Conservation (phyloP, 2,329 filamentous ascomycete genomes). For the Sarocladium oryzae region DNA sequence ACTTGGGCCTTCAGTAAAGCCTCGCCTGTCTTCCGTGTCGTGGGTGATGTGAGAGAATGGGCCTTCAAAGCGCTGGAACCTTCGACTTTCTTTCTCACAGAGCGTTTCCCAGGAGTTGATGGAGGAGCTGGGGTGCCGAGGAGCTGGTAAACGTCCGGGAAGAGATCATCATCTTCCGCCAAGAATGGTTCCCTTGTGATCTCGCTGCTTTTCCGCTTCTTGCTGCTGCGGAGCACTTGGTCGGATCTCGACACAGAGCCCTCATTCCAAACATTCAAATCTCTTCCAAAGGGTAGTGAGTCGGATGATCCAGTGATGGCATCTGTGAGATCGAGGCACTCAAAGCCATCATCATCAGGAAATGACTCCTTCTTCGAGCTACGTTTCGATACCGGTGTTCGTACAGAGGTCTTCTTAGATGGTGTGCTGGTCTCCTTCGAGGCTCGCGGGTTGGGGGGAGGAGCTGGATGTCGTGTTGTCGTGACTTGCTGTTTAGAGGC, state of each 20-base stretch:
- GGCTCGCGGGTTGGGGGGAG: not conserved
- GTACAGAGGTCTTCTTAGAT: not conserved
- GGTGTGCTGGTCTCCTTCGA: not conserved
- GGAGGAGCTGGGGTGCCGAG: constrained; percentile 33
- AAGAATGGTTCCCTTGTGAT: constrained; percentile 30
- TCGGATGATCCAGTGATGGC: constrained; percentile 27
- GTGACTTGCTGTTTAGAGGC: constrained; percentile 13
- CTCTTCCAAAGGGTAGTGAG: constrained; percentile 29
- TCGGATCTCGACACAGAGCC: constrained; percentile 32
- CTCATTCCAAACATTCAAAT: constrained; percentile 36
- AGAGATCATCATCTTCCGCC: constrained; percentile 31
- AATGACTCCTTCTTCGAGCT: constrained; percentile 13
- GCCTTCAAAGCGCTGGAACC: not conserved
- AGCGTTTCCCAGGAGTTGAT: constrained; percentile 25
- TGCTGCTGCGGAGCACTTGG: constrained; percentile 31
- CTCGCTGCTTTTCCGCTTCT: constrained; percentile 48
- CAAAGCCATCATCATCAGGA: constrained; percentile 25
- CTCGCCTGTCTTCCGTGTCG: not conserved
- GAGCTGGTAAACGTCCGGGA: constrained; percentile 48
- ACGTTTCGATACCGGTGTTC: not conserved
- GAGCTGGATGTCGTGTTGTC: not conserved
- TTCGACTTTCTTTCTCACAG: not conserved
- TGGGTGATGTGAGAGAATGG: not conserved
- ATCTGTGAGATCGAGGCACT: constrained; percentile 35
- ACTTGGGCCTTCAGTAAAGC: constrained; percentile 3